These are phyloP conservation scores for Oehlia diaphana DNA, from an alignment of 192 early-diverging fungal genomes.

Conservation along the genomic window DNA sequence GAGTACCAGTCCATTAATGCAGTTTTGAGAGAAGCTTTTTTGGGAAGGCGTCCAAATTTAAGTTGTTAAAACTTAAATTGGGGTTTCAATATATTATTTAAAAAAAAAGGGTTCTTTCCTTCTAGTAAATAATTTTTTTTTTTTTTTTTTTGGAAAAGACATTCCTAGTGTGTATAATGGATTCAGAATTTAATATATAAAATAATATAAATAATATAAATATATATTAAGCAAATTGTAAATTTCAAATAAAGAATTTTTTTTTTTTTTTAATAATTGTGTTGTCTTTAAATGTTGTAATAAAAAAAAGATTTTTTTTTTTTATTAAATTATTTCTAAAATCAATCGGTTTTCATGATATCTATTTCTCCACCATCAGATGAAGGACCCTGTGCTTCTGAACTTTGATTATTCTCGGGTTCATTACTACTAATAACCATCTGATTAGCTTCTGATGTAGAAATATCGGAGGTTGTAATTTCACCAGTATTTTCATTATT, in stretches of 20 bases:
- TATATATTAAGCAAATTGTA: no score
- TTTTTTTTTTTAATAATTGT: no score
- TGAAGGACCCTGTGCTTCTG: not conserved
- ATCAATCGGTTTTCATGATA: not conserved
- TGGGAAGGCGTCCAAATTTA: not conserved
- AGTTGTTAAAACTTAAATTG: not conserved
- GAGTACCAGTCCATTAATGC: conserved; percentile 5
- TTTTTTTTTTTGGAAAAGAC: no score
- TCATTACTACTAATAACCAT: not conserved
- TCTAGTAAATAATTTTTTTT: no score
- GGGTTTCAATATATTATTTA: no score
- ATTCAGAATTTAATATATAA: no score
- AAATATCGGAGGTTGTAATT: not conserved
- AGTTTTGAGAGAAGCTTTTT: conserved; percentile 14
- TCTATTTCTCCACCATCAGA: not conserved
- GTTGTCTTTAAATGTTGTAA: no score
- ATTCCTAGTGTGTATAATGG: no score
- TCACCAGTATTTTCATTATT: not conserved
- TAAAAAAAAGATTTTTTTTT: not conserved
- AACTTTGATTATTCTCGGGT: not conserved
- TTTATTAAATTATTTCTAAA: not conserved
- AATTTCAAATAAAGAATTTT: no score
- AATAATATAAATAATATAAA: no score
- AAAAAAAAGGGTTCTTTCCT: no score
- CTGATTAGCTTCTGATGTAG: not conserved